Base-by-base conservation (phyloP, 805 yeast genomes). In the Candida sphagnicola region DNA sequence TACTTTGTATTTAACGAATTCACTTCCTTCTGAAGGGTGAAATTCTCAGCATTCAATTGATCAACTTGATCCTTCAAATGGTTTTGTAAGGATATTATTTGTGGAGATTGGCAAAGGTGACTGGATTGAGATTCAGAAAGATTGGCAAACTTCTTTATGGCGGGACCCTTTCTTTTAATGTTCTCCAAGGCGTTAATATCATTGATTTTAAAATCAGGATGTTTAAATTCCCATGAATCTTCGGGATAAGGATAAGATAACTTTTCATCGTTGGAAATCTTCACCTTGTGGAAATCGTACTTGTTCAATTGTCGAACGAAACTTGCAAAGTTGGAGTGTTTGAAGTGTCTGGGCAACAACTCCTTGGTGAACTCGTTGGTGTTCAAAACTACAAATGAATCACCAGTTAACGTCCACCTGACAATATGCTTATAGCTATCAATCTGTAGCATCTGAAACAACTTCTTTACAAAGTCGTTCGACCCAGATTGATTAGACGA, bases 231-330 rank as follows among this genome's bases (percentile, higher is more conserved):
- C 97, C 98, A 91, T 15, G 90, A 80, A 59, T 82, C 78, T 40
- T 82, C 88, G 28, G 89, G 85, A 51, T 80, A 80, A 42, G 78
- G 78, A 43, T 70, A 62, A 35, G 45, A 53, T 43, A 53, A 56
- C 50, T 74, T 75, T 44, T 78, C 85, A 48, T 80, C 89, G 41
- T 71, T 76, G 29, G 85, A 68, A 33, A 78, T 71, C 56, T 91
- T 86, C 32, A 93, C 95, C 65, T 93, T 93, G 70, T 93, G 99
- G 69, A 93, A 93, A 62, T 91, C 99, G 57, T 93, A 93, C 62
- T 93, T 93, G 72, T 93, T 93, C 52, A 93, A 71, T 59, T 93
- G 99, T 33, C 99, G 78, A 12, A 93, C 98, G 72, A 93, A 93
- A 23, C 93, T 82, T 15, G 98, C 95, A 64, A 93, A 90, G 58